A percentile compares a stretch with the other conserved stretches of the same genome.
These are phyloP conservation scores for Coniochaeta ligniaria DNA, from an alignment of 2,329 filamentous ascomycete genomes.

Conservation along the genomic window DNA sequence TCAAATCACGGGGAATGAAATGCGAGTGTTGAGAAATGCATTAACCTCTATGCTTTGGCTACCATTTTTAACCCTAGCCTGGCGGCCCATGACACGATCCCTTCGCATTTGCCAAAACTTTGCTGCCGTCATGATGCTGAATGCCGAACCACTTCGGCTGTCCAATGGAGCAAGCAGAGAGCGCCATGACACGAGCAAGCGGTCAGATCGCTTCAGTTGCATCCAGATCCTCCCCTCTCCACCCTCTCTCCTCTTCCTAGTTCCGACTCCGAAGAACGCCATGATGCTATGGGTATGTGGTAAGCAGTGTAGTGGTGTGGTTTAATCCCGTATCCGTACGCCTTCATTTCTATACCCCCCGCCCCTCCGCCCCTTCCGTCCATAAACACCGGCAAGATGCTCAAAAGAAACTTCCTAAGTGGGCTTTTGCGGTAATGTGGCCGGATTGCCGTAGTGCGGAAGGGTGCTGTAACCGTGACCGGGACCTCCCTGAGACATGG, in stretches of 20 bases:
- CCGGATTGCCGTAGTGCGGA: conserved; percentile 52
- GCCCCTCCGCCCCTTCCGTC: not conserved
- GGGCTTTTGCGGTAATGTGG: conserved; percentile 53
- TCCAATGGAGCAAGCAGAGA: not conserved
- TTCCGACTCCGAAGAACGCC: conserved; percentile 1
- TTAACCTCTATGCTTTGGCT: not conserved
- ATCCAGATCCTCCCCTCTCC: not conserved
- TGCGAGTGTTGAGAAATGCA: not conserved
- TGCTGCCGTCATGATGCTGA: not conserved
- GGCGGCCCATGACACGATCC: not conserved
- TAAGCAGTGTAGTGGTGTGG: not conserved
- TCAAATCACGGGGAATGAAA: not conserved
- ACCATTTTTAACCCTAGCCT: not conserved
- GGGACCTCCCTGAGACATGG: conserved; percentile 31
- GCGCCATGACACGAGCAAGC: not conserved
- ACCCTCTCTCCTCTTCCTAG: not conserved
- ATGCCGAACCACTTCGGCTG: not conserved
- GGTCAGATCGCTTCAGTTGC: not conserved
- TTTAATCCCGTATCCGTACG: not conserved
- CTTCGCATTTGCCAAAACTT: not conserved
- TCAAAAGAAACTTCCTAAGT: conserved; percentile 19
- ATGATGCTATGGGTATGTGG: conserved; percentile 1
- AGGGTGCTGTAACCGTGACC: conserved; percentile 43
- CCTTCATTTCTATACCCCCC: not conserved
- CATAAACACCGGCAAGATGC: conserved; percentile 13